Conservation (phyloP, 2,329 filamentous ascomycete species). For the Emmonsia crescens region DNA sequence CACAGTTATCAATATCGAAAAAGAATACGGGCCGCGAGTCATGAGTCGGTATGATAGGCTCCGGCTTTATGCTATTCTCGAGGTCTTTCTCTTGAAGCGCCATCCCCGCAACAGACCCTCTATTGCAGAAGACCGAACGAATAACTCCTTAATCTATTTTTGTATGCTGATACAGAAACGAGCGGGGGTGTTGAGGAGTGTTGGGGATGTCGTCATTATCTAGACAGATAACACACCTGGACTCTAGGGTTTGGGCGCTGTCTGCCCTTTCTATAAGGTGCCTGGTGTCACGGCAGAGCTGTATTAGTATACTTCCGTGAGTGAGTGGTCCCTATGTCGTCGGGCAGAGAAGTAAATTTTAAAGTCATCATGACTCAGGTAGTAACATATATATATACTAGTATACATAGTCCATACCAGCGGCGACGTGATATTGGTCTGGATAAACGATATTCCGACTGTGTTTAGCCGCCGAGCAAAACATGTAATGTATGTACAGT, state of each 20-base stretch:
- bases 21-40: conserved; percentile 48
- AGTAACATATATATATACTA: too few species aligned
- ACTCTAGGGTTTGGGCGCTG: too few species aligned
- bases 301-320: too few species aligned
- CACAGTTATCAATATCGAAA: conserved; percentile 98
- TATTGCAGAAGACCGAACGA: background rate
- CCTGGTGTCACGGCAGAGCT: too few species aligned
- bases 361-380: too few species aligned
- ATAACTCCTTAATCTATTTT: background rate
- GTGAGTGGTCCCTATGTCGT: too few species aligned
- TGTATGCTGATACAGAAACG: background rate
- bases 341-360: too few species aligned
- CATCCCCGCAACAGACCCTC: background rate
- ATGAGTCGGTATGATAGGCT: background rate
- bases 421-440: too few species aligned
- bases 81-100: background rate
- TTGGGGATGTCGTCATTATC: background rate
- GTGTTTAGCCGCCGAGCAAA: background rate
- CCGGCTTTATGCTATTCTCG: background rate
- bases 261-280: too few species aligned
- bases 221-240: background rate
- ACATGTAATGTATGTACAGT: background rate
- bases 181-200: background rate
- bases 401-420: too few species aligned
- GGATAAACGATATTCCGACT: background rate